Evolutionary conservation across 2,329 filamentous ascomycete species (phyloP).

Genomic region (Fusarium sp.): DNA sequence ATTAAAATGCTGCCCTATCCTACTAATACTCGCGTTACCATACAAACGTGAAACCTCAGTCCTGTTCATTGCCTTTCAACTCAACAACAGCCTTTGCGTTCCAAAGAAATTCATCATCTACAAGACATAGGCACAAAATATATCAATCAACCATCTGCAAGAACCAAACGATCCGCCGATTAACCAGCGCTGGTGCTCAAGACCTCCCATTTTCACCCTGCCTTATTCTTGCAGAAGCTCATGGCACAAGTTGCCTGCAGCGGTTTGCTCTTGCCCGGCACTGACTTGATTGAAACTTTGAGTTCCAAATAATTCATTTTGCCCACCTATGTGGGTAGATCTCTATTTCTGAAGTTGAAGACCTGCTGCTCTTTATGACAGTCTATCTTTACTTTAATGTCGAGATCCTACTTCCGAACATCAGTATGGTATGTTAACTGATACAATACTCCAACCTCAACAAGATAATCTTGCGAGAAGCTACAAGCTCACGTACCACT

Average conservation of each 20-base stretch:
- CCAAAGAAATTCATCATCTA: neutral
- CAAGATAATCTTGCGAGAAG: neutral
- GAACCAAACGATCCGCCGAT: neutral
- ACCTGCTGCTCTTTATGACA: neutral
- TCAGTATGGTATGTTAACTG: neutral
- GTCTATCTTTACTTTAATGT: neutral
- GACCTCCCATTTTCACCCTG: neutral
- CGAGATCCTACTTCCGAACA: neutral
- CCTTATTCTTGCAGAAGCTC: neutral
- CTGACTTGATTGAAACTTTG: neutral
- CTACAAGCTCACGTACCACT: neutral
- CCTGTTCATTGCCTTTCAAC: neutral
- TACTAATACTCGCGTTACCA: too few species aligned
- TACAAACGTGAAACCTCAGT: too few species aligned
- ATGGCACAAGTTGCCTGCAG: neutral
- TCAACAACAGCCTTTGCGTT: neutral
- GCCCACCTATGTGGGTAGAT: neutral
- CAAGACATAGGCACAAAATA: neutral
- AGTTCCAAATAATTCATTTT: neutral
- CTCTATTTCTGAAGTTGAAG: neutral
- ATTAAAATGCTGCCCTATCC: too few species aligned
- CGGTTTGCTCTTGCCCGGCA: neutral
- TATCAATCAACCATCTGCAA: neutral
- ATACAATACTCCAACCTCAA: neutral
- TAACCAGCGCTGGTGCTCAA: neutral